phyloP scores from a whole-genome alignment of 495 filamentous ascomycete species.

The Parachaetomium inaequale region DNA sequence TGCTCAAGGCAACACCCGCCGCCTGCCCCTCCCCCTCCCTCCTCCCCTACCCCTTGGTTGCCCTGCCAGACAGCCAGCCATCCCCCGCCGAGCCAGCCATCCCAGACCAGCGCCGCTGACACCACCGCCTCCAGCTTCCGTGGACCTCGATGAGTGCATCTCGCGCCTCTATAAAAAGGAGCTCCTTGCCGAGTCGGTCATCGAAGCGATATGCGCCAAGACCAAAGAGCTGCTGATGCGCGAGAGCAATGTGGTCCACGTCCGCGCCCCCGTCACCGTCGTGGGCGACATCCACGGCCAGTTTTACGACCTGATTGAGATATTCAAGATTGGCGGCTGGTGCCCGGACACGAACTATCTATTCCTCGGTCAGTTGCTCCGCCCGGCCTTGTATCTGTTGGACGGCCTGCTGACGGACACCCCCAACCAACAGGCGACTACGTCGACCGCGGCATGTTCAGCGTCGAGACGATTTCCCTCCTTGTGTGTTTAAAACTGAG shows the following conservation, averaged over 20 bases:
- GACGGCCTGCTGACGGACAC: neutral
- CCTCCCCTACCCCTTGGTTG: neutral
- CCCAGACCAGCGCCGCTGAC: constrained; percentile 13
- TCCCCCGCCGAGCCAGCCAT: constrained; percentile 9
- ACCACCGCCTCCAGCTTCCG: constrained; percentile 61
- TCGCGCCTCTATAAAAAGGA: constrained; percentile 93
- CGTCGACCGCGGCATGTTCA: constrained; percentile 94
- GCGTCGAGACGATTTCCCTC: constrained; percentile 93
- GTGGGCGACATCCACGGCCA: constrained; percentile 98
- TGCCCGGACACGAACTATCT: constrained; percentile 98
- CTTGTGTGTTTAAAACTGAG: constrained; percentile 91
- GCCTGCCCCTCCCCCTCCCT: neutral
- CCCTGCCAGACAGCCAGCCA: neutral
- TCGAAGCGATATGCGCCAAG: constrained; percentile 98
- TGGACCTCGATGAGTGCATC: constrained; percentile 98
- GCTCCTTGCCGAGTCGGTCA: constrained; percentile 91
- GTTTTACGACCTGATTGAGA: constrained; percentile 98
- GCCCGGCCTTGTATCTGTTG: neutral
- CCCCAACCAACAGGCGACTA: constrained; percentile 67
- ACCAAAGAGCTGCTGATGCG: constrained; percentile 98
- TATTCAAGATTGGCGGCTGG: constrained; percentile 95
- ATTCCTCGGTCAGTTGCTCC: constrained; percentile 71
- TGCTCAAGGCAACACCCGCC: neutral
- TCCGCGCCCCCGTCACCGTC: constrained; percentile 93
- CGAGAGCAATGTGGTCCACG: constrained; percentile 99